A percentile compares a stretch with the other conserved stretches of the same genome.
These are phyloP conservation scores for Astraeus odoratus DNA, from an alignment of 768 basidiomycete species.

Conservation along the genomic window DNA sequence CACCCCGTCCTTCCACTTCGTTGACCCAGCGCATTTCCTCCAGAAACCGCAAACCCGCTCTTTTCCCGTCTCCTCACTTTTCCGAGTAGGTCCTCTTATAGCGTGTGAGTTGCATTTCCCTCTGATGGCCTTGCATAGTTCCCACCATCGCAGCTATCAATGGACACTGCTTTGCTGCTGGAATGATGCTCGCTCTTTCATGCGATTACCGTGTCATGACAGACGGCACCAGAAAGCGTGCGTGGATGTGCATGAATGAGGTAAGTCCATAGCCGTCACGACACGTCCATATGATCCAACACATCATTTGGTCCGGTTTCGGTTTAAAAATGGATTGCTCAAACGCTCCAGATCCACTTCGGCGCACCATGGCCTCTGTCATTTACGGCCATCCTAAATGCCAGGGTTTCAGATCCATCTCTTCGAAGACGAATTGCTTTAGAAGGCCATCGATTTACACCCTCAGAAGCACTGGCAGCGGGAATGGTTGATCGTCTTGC, in stretches of 20 bases:
- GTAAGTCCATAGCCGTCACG: conserved; percentile 32
- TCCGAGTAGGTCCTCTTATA: conserved; percentile 47
- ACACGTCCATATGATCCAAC: background rate
- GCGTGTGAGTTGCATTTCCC: background rate
- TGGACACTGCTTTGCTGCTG: conserved; percentile 83
- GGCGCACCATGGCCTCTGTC: conserved; percentile 76
- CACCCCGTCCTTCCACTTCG: background rate
- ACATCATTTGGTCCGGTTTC: background rate
- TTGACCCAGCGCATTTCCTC: conserved; percentile 3
- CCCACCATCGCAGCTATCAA: conserved; percentile 77
- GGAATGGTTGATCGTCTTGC: conserved; percentile 65
- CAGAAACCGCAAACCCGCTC: conserved; percentile 73
- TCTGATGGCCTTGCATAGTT: conserved; percentile 37
- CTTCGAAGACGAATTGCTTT: conserved; percentile 67
- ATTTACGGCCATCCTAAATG: conserved; percentile 54
- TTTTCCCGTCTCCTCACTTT: conserved; percentile 63
- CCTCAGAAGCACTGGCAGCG: conserved; percentile 56
- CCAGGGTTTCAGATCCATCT: conserved; percentile 55
- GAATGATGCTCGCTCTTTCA: conserved; percentile 67
- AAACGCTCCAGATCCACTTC: conserved; percentile 55
- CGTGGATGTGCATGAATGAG: conserved; percentile 94
- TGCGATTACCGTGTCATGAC: conserved; percentile 92
- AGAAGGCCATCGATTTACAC: conserved; percentile 74
- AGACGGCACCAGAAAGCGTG: conserved; percentile 66
- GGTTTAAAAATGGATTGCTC: background rate